Conservation (phyloP, 306 rosid species). For the Castanea crenata region DNA sequence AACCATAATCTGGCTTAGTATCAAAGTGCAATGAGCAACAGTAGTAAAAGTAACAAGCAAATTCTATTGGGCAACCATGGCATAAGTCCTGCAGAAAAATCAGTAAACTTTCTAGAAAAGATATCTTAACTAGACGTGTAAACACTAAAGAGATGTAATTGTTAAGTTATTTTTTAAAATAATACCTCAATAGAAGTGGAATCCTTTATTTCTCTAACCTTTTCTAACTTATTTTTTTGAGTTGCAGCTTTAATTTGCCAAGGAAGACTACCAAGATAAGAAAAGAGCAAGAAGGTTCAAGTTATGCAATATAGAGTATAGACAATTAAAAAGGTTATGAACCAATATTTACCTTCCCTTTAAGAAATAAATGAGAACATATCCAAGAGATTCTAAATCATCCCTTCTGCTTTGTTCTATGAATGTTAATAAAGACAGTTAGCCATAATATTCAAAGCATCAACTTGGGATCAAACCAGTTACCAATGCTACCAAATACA, state of each 20-base stretch:
- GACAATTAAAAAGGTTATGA: not conserved
- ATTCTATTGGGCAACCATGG: not conserved
- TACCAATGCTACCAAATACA: not conserved
- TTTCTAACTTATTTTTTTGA: not conserved
- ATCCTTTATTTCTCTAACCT: not conserved
- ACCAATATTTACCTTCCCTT: not conserved
- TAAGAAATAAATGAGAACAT: not conserved
- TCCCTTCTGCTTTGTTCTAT: not conserved
- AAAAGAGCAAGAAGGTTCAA: not conserved
- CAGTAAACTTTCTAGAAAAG: not conserved
- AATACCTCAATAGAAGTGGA: not conserved
- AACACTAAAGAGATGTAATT: not conserved
- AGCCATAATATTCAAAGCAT: not conserved
- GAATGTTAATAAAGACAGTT: not conserved
- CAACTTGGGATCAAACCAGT: not conserved
- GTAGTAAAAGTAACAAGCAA: not conserved
- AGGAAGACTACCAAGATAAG: not conserved
- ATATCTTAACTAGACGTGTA: not conserved
- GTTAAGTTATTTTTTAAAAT: not conserved
- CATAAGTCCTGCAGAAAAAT: not conserved
- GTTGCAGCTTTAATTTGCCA: not conserved
- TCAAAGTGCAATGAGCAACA: not conserved
- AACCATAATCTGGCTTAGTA: not conserved
- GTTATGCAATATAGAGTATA: not conserved
- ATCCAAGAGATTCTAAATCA: conserved; percentile 4